Conservation (phyloP, 2,329 filamentous ascomycete species). For the Trichoderma afroharzianum region DNA sequence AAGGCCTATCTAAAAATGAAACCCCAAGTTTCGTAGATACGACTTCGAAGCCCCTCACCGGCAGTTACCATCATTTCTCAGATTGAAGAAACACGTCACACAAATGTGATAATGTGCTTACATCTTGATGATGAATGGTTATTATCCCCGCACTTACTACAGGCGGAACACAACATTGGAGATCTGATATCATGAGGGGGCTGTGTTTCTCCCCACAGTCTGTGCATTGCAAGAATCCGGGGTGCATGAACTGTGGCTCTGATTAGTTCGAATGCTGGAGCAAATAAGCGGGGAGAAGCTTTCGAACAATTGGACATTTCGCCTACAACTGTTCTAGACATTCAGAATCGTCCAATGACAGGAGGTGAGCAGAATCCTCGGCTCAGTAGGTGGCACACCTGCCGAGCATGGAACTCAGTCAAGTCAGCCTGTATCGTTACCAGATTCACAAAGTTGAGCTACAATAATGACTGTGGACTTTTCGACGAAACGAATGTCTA, state of each 20-base stretch:
- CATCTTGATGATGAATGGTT: neutral
- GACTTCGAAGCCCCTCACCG: neutral
- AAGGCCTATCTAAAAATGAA: neutral
- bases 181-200: conserved; percentile 3
- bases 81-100: neutral
- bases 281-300: neutral
- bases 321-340: neutral
- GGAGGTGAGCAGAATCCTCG: neutral
- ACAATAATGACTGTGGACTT: neutral
- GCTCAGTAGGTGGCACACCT: neutral
- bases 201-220: conserved; percentile 6
- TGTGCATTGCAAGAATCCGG: neutral
- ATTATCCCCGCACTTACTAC: conserved; percentile 3
- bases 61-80: neutral
- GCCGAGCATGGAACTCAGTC: neutral
- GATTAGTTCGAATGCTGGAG: neutral
- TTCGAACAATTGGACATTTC: neutral
- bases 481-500: neutral
- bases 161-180: neutral
- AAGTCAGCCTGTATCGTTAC: neutral
- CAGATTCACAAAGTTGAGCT: neutral
- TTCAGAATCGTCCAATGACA: neutral
- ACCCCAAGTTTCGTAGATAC: neutral
- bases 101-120: neutral
- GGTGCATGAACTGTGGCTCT: conserved; percentile 7